Conservation (phyloP, 352 stramenopile species). For the Paralagenidium karlingii region DNA sequence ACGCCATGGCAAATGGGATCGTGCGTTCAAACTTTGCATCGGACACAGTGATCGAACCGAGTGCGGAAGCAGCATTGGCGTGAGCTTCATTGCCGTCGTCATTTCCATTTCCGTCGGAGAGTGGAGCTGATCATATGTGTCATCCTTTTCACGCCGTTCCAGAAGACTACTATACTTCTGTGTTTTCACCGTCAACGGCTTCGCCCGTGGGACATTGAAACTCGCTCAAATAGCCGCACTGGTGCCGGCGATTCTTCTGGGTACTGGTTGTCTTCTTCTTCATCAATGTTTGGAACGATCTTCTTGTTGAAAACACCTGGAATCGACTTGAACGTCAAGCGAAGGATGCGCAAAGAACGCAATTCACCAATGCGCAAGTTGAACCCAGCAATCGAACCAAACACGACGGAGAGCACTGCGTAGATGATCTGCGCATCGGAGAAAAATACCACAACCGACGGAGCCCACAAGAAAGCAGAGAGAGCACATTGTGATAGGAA, state of each 20-base stretch:
- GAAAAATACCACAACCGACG: slow-evolving; percentile 73
- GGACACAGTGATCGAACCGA: slow-evolving; percentile 63
- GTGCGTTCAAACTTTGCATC: slow-evolving; percentile 75
- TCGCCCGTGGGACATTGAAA: slow-evolving; percentile 73
- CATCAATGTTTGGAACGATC: slow-evolving; percentile 75
- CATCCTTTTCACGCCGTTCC: slow-evolving; percentile 30
- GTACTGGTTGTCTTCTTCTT: slow-evolving; percentile 22
- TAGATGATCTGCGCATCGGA: slow-evolving; percentile 85
- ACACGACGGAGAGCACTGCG: slow-evolving; percentile 60
- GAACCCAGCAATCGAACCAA: slow-evolving; percentile 71
- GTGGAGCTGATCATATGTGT: slow-evolving; percentile 51
- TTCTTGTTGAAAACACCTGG: slow-evolving; percentile 83
- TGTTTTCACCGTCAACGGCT: slow-evolving; percentile 69
- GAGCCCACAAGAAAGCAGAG: slow-evolving; percentile 78
- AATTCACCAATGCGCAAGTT: slow-evolving; percentile 78
- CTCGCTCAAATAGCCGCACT: slow-evolving; percentile 62
- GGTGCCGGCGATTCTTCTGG: slow-evolving; percentile 39
- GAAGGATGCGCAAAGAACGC: slow-evolving; percentile 72
- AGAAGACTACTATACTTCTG: slow-evolving; percentile 74
- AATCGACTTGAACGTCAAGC: slow-evolving; percentile 78
- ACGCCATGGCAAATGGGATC: slow-evolving; percentile 80
- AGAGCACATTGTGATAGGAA: slow-evolving; percentile 77
- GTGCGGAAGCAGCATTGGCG: slow-evolving; percentile 34
- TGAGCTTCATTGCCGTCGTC: slow-evolving; percentile 27
- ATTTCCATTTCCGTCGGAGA: slow-evolving; percentile 37